Evolutionary conservation across 352 stramenopile genomes (phyloP).

Genomic region (Globisporangium sylvaticum): DNA sequence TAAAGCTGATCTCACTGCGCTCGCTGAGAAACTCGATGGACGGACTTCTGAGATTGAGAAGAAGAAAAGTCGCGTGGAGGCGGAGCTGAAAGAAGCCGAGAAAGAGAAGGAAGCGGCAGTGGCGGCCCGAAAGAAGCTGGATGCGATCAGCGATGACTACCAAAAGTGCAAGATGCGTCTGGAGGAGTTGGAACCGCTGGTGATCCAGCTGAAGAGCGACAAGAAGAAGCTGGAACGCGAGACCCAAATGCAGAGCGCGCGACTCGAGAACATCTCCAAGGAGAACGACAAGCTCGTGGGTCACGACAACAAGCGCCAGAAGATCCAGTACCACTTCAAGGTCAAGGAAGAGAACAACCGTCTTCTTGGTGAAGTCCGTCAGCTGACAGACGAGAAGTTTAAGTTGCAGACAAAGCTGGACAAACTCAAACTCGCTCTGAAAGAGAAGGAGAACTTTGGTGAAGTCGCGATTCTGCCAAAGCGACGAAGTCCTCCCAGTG

Average conservation of each 20-base stretch:
- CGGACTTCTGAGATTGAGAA: conserved; percentile 20
- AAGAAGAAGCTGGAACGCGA: conserved; percentile 50
- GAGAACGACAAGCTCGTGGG: conserved; percentile 76
- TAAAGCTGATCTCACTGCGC: conserved; percentile 8
- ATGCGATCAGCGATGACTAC: conserved; percentile 23
- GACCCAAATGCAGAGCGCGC: conserved; percentile 14
- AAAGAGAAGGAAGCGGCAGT: conserved; percentile 18
- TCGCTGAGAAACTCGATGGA: conserved; percentile 22
- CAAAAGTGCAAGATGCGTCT: conserved; percentile 8
- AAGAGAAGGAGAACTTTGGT: conserved; percentile 73
- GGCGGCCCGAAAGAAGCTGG: conserved; percentile 20
- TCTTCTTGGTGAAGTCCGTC: conserved; percentile 58
- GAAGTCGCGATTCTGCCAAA: conserved; percentile 17
- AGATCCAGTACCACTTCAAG: conserved; percentile 80
- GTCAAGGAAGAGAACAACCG: conserved; percentile 85
- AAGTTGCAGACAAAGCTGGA: conserved; percentile 46
- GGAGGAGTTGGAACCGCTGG: conserved; percentile 15
- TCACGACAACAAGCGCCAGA: conserved; percentile 75
- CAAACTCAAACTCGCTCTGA: conserved; percentile 44
- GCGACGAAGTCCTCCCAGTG: conserved; percentile 18
- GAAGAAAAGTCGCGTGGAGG: conserved; percentile 20
- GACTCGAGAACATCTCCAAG: conserved; percentile 32
- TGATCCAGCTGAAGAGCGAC: conserved; percentile 25
- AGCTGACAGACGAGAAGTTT: conserved; percentile 60
- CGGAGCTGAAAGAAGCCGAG: conserved; percentile 23